Evolutionary conservation across 202 grass and related monocot species (phyloP), one percentile per base, ranked within the genome.

Genomic region (Dendrocalamus latiflorus): DNA sequence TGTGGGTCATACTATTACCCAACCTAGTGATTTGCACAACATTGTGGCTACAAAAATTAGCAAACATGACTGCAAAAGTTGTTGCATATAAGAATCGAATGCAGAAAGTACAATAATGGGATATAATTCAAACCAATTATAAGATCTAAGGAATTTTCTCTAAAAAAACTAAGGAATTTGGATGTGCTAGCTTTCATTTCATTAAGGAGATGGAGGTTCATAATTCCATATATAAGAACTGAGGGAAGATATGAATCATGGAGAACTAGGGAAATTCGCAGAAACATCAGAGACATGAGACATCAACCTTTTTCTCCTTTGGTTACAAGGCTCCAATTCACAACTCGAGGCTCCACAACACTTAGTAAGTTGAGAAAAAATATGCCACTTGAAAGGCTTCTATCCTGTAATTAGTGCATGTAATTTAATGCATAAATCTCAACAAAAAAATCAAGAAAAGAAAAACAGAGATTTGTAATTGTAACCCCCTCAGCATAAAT

Each of bases 251-350:
- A 66, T 41, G 49, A 45, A 48, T 66, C 8, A 58, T 60, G 8
- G 17, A 16, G 47, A 49, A 49, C 47, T 6, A 17, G 43, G 3
- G 9, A 72, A 63, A 57, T 49, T 63, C 34, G 38, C 4, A 81
- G 61, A 76, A 83, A 5, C 41, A 74, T 41, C 63, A 88, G 42
- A 30, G 21, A n/a, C 9, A 72, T 75, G 45, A 36, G 66, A 61
- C 51, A 83, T 59, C 38, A 76, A 98, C 96, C 96, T 89, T 81
- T 95, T 84, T 92, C 87, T 66, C 96, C 96, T 90, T 88, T 91
- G 65, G 91, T 98, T 38, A 98, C 91, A 84, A 98, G 91, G 91
- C 87, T 95, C 92, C 91, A 92, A 75, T 95, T 95, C 83, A 98
- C 93, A 79, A 95, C 91, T 78, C 91, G 89, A 87, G 87, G 87